Base-by-base conservation (phyloP, 2,329 filamentous ascomycete species). In the Aquanectria penicillioides region DNA sequence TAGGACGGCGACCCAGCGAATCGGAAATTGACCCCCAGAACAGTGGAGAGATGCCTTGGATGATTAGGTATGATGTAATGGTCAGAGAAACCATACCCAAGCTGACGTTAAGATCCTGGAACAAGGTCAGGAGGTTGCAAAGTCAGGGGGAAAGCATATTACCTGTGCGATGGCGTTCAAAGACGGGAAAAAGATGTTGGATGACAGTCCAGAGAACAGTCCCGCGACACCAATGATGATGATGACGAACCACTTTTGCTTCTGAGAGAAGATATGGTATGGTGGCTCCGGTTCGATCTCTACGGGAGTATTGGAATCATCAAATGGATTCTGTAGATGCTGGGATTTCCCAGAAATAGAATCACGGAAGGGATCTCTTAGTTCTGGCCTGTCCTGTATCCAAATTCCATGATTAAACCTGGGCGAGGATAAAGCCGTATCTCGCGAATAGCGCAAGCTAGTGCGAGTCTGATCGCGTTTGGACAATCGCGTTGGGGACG, bases 151-250 rank as follows among this genome's bases (percentile, higher is more conserved):
- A 9, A 4, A 7, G 8, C 12, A 4, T 26, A 60, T 29, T 61
- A 75, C 75, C 48, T 66, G 55, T 7, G 77, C 70, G 13, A 82
- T 75, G 3, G 70, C 61, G 38, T 75, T 72, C 5, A 83, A 61
- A 0, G 79, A 75, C 1, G 81, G 80, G 46, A 81, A 76, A 70
- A 84, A 85, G 47, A 86, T 83, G 57, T 80, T 83, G 26, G 78
- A 78, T 4, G 81, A 81, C 11, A 82, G 63, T 2, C 83, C 83
- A 3, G 82, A 84, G 71, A 86, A 84, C 25, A 85, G 72, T 1
- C 79, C 80, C 2, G 81, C 83, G 1, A 81, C 66, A 2, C 81
- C 78, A 20, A 83, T 78, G 47, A 82, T 80, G 66, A 78, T 74
- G 20, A 83, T 77, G 28, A 84, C 77, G 59, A 78, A 66, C 57